A percentile compares a stretch with the other conserved stretches of the same genome.
These are phyloP conservation scores for Tetrahymena thermophila DNA, from an alignment of 73 alveolate genomes.

Conservation along the genomic window DNA sequence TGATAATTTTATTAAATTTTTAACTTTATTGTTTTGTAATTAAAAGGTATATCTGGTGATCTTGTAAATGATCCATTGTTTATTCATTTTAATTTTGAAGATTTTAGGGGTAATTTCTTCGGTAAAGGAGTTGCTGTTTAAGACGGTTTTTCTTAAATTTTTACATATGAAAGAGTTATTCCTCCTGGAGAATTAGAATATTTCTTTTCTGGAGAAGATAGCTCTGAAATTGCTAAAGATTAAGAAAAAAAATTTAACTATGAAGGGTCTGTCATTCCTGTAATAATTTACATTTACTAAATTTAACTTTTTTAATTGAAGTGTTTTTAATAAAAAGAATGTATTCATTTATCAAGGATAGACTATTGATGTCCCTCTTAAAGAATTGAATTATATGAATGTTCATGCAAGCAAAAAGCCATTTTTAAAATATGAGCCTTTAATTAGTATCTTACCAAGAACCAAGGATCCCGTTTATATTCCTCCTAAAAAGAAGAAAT, in stretches of 20 bases:
- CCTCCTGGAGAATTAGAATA: slow-evolving; percentile 26
- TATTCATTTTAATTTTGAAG: slow-evolving; percentile 62
- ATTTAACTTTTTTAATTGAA: not conserved
- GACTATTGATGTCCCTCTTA: not conserved
- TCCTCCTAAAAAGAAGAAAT: slow-evolving; percentile 37
- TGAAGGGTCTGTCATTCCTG: not conserved
- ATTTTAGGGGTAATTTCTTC: slow-evolving; percentile 28
- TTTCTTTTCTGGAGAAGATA: slow-evolving; percentile 23
- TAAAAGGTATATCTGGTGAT: slow-evolving; percentile 14
- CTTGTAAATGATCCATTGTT: slow-evolving; percentile 38
- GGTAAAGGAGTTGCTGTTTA: slow-evolving; percentile 58
- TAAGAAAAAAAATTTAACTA: not conserved
- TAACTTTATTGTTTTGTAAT: not conserved
- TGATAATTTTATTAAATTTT: too few relatives aligned
- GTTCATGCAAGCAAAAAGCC: not conserved
- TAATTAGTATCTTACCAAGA: slow-evolving; percentile 24
- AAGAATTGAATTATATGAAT: not conserved
- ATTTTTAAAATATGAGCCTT: slow-evolving; percentile 2
- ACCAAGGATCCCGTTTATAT: slow-evolving; percentile 30
- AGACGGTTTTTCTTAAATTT: slow-evolving; percentile 26
- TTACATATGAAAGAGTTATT: slow-evolving; percentile 30
- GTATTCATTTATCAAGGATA: slow-evolving; percentile 9
- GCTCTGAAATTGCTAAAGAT: slow-evolving; percentile 10
- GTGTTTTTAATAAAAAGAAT: not conserved
- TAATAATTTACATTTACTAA: not conserved